Base-by-base conservation (phyloP, 192 early-diverging fungal species). In the Entophlyctis luteolus region DNA sequence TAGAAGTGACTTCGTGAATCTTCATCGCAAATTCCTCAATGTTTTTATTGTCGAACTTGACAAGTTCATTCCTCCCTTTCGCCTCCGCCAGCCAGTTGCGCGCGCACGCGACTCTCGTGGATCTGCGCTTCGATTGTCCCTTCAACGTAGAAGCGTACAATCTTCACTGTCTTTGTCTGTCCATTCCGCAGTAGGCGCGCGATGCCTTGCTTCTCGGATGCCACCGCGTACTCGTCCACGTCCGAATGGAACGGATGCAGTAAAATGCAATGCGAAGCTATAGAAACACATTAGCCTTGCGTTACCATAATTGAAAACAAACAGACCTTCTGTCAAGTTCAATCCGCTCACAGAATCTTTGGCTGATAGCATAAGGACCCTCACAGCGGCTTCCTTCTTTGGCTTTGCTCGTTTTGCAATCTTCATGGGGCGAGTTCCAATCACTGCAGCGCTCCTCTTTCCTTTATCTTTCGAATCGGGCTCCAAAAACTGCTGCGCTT, bases 1-100 rank as follows among this genome's bases (percentile, higher is more conserved):
- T 89, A 71, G 84, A 87, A 65, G 88, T 90, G 29, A 98, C 93
- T 75, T 93, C 91, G 38, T 92, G 86, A 73, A 98, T 91, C 74
- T 88, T 90, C 95, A 98, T 98, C n/a, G n/a, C n/a, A n/a, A n/a
- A n/a, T n/a, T 60, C 36, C 59, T 67, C 27, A 27, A 12, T 25
- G 22, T 12, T 53, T 25, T 53, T 53, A 12, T 14, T 53, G 22
- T 47, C 18, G 45, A 47, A 16, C 22, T 47, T n/a, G n/a, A n/a
- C n/a, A n/a, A n/a, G n/a, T n/a, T n/a, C n/a, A n/a, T n/a, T n/a
- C n/a, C n/a, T n/a, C n/a, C n/a, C n/a, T n/a, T n/a, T n/a, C n/a
- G n/a, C n/a, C n/a, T n/a, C n/a, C n/a, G n/a, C n/a, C n/a, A n/a
- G n/a, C n/a, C n/a, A n/a, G n/a, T n/a, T n/a, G n/a, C n/a, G n/a